A percentile compares a stretch with the other conserved stretches of the same genome.
Conservation (phyloP, 2,329 filamentous ascomycete genomes). For the Monosporascus sp. region DNA sequence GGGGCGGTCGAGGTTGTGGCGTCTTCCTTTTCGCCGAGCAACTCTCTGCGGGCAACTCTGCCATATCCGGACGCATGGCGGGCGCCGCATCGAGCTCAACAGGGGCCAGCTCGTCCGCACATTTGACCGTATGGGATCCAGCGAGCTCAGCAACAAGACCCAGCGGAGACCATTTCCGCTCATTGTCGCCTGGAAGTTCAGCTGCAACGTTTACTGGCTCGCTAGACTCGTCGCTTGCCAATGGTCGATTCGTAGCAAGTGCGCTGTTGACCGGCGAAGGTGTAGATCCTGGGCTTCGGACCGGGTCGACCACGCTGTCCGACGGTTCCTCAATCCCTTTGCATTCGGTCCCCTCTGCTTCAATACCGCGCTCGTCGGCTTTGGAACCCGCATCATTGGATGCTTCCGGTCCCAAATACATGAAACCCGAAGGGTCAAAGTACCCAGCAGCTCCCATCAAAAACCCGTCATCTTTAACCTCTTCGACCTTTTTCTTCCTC, state of each 20-base stretch:
- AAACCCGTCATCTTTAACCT: conserved; percentile 19
- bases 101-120: conserved; percentile 28
- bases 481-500: conserved; percentile 8
- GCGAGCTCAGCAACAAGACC: conserved; percentile 25
- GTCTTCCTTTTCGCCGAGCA: conserved; percentile 11
- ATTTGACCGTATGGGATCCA: conserved; percentile 22
- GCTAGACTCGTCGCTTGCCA: not conserved
- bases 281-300: not conserved
- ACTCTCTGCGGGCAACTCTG: conserved; percentile 20
- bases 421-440: conserved; percentile 49
- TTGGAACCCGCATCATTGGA: conserved; percentile 42
- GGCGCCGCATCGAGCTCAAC: conserved; percentile 25
- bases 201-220: conserved; percentile 1
- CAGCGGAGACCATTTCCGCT: conserved; percentile 16
- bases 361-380: conserved; percentile 33
- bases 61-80: conserved; percentile 3
- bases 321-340: not conserved
- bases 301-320: not conserved
- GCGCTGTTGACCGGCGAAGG: not conserved
- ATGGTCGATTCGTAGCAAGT: not conserved
- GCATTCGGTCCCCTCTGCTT: not conserved
- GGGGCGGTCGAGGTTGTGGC: conserved; percentile 1
- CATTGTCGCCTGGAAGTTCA: conserved; percentile 15
- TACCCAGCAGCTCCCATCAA: conserved; percentile 31
- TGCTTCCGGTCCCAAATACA: conserved; percentile 44